Evolutionary conservation across 129 eudicot species (phyloP).

Genomic region (Saussurea involucrata): DNA sequence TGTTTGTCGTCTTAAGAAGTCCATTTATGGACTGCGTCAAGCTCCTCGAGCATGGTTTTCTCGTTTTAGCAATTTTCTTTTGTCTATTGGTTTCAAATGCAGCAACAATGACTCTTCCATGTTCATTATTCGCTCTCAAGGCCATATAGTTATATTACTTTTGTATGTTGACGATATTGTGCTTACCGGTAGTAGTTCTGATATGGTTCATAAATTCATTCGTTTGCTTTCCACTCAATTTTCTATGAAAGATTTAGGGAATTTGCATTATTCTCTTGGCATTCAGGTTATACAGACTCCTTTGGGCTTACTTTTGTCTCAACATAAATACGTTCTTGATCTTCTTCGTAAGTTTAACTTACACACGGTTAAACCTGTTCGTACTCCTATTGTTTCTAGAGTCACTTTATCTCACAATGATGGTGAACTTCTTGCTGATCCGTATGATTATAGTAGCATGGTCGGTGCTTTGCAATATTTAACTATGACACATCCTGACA

Average conservation of each 20-base stretch:
- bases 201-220: neutral
- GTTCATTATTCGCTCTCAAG: neutral
- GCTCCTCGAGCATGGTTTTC: conserved; percentile 20
- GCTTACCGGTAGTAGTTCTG: neutral
- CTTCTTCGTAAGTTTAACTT: too few relatives aligned
- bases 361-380: too few relatives aligned
- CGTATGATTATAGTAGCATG: too few relatives aligned
- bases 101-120: neutral
- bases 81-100: neutral
- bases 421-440: too few relatives aligned
- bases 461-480: too few relatives aligned
- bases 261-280: neutral
- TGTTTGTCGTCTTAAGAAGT: conserved; percentile 3
- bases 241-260: neutral
- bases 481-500: too few relatives aligned
- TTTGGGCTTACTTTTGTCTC: neutral
- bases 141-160: neutral
- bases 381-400: too few relatives aligned
- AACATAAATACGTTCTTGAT: neutral
- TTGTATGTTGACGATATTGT: conserved; percentile 1
- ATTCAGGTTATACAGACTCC: neutral
- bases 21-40: conserved; percentile 11
- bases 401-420: too few relatives aligned
- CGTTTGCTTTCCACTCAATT: neutral
- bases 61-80: neutral